A percentile compares a stretch with the other conserved stretches of the same genome.
Evolutionary conservation across 139 green algal species (phyloP).

Genomic region (Desmodesmus armatus): DNA sequence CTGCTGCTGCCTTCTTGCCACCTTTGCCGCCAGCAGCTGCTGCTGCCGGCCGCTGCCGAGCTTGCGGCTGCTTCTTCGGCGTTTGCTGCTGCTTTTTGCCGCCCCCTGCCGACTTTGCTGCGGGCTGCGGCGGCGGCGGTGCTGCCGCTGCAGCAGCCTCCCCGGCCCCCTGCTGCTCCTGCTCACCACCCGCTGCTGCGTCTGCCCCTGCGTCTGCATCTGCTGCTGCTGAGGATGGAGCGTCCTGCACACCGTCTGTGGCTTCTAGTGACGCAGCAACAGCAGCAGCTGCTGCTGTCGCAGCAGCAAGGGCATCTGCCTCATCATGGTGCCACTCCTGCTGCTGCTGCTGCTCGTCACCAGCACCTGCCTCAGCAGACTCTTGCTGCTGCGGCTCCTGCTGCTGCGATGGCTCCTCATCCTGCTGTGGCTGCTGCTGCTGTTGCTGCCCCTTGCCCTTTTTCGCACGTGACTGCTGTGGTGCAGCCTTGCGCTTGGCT

Average conservation of each 20-base stretch:
- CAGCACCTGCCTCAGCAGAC: background rate
- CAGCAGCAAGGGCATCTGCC: background rate
- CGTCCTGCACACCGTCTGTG: too few relatives aligned
- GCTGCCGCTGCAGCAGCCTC: background rate
- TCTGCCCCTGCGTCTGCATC: background rate
- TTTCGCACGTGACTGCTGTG: too few relatives aligned
- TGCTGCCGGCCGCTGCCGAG: background rate
- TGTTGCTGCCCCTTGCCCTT: background rate
- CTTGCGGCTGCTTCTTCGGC: too few relatives aligned
- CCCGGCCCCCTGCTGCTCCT: background rate
- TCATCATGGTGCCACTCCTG: background rate
- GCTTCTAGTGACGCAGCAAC: background rate
- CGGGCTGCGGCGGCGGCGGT: too few relatives aligned
- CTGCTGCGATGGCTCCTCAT: slow-evolving; percentile 18
- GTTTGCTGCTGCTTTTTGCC: too few relatives aligned
- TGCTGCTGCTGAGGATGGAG: background rate
- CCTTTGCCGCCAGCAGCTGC: background rate
- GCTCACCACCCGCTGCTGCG: background rate
- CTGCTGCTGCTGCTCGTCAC: background rate
- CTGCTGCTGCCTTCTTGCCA: background rate
- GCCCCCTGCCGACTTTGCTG: too few relatives aligned
- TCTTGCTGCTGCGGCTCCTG: background rate
- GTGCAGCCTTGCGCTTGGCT: too few relatives aligned
- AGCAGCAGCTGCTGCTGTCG: slow-evolving; percentile 9
- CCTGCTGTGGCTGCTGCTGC: background rate